These are phyloP conservation scores for Aotearoamyces nothofagi DNA, from an alignment of 2,329 filamentous ascomycete species.

Conservation along the genomic window DNA sequence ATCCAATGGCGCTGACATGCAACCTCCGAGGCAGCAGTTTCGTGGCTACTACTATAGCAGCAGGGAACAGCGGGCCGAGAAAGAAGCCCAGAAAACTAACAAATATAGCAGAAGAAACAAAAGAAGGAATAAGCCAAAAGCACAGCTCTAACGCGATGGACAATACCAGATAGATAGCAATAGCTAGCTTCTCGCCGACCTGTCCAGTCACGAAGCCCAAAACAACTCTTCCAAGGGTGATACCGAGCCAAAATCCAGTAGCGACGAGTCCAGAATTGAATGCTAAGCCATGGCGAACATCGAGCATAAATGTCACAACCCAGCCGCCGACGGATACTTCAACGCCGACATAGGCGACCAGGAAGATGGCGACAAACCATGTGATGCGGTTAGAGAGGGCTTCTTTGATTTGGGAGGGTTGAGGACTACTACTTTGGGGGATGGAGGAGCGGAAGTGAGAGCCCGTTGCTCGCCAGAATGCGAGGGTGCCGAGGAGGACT, in stretches of 20 bases:
- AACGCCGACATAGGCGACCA: conserved; percentile 64
- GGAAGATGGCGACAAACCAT: conserved; percentile 60
- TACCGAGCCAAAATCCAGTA: conserved; percentile 73
- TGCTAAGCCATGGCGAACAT: conserved; percentile 48
- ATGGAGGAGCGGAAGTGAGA: conserved; percentile 40
- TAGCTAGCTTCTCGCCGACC: conserved; percentile 55
- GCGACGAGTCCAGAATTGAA: conserved; percentile 63
- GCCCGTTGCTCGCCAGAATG: conserved; percentile 51
- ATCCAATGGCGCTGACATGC: conserved; percentile 70
- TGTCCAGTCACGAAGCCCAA: conserved; percentile 64
- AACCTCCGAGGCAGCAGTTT: conserved; percentile 59
- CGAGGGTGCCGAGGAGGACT: conserved; percentile 29
- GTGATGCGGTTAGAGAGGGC: conserved; percentile 35
- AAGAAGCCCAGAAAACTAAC: conserved; percentile 65
- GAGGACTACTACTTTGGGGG: conserved; percentile 19
- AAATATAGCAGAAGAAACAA: conserved; percentile 57
- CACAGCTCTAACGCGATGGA: conserved; percentile 52
- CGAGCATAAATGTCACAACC: conserved; percentile 81
- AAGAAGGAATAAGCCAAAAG: conserved; percentile 70
- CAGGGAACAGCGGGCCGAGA: conserved; percentile 65
- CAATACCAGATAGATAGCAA: conserved; percentile 46
- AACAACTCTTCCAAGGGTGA: conserved; percentile 58
- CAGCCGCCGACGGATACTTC: conserved; percentile 68
- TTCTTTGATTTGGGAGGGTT: conserved; percentile 14
- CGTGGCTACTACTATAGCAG: conserved; percentile 55